These are phyloP conservation scores for Salix dunnii DNA, from an alignment of 345 rosid genomes.

Conservation along the genomic window DNA sequence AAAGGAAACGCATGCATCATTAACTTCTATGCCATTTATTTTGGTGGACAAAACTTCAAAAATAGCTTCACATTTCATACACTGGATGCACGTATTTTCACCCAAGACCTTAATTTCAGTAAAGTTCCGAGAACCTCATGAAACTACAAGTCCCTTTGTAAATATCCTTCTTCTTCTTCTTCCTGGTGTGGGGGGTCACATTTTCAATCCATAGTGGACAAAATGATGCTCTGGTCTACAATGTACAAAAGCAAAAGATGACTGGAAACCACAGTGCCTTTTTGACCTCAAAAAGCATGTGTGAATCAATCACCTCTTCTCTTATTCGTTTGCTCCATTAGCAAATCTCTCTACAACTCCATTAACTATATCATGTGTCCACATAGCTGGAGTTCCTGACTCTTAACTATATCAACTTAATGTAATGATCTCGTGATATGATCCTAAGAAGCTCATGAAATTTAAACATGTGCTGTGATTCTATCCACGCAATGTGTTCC, in stretches of 20 bases:
- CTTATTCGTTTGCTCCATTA: background rate
- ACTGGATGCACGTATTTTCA: background rate
- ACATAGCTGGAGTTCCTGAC: no score
- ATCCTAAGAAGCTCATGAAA: no score
- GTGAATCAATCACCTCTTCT: background rate
- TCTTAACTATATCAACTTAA: no score
- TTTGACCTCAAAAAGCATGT: constrained; percentile 11
- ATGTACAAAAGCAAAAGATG: constrained; percentile 25
- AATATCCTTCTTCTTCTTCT: background rate
- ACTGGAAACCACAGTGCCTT: constrained; percentile 5
- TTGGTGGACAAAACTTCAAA: no score
- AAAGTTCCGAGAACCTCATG: constrained; percentile 8
- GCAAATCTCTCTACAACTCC: no score
- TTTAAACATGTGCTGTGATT: no score
- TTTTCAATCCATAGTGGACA: constrained; percentile 16
- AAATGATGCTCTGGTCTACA: constrained; percentile 22
- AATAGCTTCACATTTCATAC: no score
- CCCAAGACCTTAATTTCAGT: constrained; percentile 10
- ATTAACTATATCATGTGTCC: no score
- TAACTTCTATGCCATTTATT: no score
- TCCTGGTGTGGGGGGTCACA: constrained; percentile 10
- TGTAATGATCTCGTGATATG: no score
- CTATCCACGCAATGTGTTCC: no score
- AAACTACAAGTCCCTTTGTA: background rate
- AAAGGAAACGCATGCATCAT: background rate